Conservation (phyloP, 805 yeast species). For the Zygosaccharomyces siamensis region DNA sequence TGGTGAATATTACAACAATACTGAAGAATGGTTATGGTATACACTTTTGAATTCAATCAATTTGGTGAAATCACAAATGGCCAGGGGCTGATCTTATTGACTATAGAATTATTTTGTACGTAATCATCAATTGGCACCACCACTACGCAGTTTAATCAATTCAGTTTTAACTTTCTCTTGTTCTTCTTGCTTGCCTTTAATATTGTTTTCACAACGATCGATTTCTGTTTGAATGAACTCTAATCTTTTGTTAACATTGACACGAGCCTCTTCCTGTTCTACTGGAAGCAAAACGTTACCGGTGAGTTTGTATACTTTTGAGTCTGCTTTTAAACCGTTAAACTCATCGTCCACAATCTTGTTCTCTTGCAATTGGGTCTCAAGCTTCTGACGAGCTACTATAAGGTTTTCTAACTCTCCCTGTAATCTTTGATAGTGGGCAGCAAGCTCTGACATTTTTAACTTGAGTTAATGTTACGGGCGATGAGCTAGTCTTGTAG, state of each 20-base stretch:
- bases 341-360: constrained; percentile 84
- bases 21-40: constrained; percentile 75
- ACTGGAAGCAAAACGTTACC: constrained; percentile 93
- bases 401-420: constrained; percentile 48
- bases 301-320: constrained; percentile 80
- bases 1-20: constrained; percentile 57
- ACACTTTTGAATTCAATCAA: constrained; percentile 58
- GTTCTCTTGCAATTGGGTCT: constrained; percentile 92
- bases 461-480: background rate
- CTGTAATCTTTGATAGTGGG: constrained; percentile 42
- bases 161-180: constrained; percentile 58
- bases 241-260: constrained; percentile 81
- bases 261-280: constrained; percentile 72
- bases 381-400: constrained; percentile 76
- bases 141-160: constrained; percentile 40
- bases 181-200: constrained; percentile 49
- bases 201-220: constrained; percentile 64
- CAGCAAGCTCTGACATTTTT: constrained; percentile 22
- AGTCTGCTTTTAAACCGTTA: constrained; percentile 53
- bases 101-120: background rate
- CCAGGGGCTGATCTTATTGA: constrained; percentile 37
- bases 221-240: constrained; percentile 84
- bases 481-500: background rate
- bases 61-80: constrained; percentile 62
- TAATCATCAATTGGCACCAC: background rate